Evolutionary conservation across 139 green algal species (phyloP), one percentile per base, ranked within the genome.

Genomic region (Yamagishiella unicocca): DNA sequence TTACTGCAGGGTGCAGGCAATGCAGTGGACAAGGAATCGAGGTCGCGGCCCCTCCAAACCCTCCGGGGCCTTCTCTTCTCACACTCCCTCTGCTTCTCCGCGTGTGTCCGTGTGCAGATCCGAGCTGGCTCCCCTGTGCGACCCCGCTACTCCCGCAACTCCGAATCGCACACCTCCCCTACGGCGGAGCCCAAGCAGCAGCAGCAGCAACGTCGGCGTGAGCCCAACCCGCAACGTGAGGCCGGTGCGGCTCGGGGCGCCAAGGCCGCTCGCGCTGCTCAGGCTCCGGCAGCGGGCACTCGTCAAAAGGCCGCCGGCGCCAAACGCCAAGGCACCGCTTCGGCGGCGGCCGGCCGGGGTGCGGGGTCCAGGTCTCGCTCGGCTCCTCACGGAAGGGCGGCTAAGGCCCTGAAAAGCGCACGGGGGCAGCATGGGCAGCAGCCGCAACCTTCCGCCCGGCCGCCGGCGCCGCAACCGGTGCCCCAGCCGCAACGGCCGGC

Each of bases 91-190:
- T 38, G 61, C 61, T 9, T 29, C 2, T 29, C 9, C 19, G 25
- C 61, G 33, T 70, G 12, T n/a, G n/a, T 2, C 6, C 35, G 61
- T 29, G 7, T 68, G n/a, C 75, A 82, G 75, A 82, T 82, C 50
- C 75, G 54, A 8, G 45, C 31, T 12, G 54, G 75, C 33, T 82
- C 75, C 0, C 75, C 75, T 12, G 75, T 82, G 35, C 75, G 75
- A 9, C 50, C 50, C 31, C 75, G 75, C 21, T 82, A 82, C 75
- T n/a, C 50, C 1, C 4, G 45, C 75, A 42, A 35, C n/a, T 37
- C 75, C 31, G 75, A 82, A 19, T 68, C 46, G 5, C 73, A 64
- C 31, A 43, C 33, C 19, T 68, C 46, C 45, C 75, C 75, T 14
- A 14, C 21, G 35, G 21, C 31, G 5, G 14, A 31, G 45, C 50